Percentiles rank a stretch among this genome's conserved stretches.
Evolutionary conservation across 176 grass and related monocot species (phyloP).

Genomic region (Chloris gayana): DNA sequence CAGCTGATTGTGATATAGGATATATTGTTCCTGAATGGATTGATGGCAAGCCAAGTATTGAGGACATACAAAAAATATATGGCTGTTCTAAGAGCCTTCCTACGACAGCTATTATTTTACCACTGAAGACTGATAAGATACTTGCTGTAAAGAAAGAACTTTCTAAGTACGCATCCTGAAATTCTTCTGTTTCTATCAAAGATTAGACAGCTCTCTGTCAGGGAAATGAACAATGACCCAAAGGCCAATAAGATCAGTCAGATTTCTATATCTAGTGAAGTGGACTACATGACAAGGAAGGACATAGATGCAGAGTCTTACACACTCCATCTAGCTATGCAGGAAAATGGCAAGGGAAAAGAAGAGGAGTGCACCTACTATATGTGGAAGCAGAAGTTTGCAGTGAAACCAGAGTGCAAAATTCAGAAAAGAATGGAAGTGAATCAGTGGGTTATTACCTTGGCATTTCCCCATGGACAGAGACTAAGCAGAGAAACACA

Average conservation of each 20-base stretch:
- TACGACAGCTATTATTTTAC: slow-evolving; percentile 50
- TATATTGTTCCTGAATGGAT: slow-evolving; percentile 70
- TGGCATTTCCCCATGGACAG: slow-evolving; percentile 53
- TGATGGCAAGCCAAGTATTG: slow-evolving; percentile 25
- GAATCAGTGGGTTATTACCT: slow-evolving; percentile 43
- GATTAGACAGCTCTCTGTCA: slow-evolving; percentile 41
- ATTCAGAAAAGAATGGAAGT: slow-evolving; percentile 33
- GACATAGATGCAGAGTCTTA: slow-evolving; percentile 48
- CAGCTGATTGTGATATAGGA: slow-evolving; percentile 47
- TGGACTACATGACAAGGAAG: slow-evolving; percentile 29
- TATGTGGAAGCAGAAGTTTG: slow-evolving; percentile 60
- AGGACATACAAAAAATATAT: slow-evolving; percentile 44
- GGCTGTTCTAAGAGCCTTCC: slow-evolving; percentile 38
- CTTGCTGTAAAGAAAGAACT: slow-evolving; percentile 52
- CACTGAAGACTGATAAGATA: slow-evolving; percentile 56
- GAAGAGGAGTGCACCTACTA: slow-evolving; percentile 49
- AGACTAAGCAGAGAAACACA: slow-evolving; percentile 18
- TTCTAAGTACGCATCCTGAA: slow-evolving; percentile 51
- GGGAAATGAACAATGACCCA: slow-evolving; percentile 20
- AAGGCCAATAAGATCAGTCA: slow-evolving; percentile 20
- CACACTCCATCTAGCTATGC: slow-evolving; percentile 35
- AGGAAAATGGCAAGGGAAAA: slow-evolving; percentile 27
- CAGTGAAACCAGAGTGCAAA: slow-evolving; percentile 33
- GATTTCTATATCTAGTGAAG: slow-evolving; percentile 56
- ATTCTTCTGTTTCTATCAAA: slow-evolving; percentile 57